phyloP scores from a whole-genome alignment of 164 flowering plant genomes.

The Berberis vulgaris region DNA sequence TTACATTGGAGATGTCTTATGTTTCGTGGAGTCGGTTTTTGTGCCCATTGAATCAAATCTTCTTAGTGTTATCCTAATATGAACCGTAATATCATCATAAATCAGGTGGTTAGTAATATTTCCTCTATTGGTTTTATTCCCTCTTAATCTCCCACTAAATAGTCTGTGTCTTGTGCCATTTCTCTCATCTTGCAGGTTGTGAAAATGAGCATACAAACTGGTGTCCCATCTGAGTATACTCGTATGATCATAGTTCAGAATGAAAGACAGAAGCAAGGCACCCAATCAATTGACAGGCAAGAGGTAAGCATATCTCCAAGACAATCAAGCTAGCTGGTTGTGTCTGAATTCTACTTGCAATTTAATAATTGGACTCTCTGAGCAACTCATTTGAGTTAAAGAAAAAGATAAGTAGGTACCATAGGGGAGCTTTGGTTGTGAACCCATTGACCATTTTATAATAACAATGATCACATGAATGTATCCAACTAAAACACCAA shows the following conservation, averaged over 20 bases:
- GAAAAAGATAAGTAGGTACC: too few species aligned
- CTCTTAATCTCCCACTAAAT: neutral
- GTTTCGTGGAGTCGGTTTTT: too few species aligned
- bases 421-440: too few species aligned
- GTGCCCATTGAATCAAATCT: too few species aligned
- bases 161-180: neutral
- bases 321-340: neutral
- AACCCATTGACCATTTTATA: too few species aligned
- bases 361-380: neutral
- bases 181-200: conserved; percentile 35
- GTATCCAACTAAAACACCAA: too few species aligned
- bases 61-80: too few species aligned
- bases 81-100: too few species aligned
- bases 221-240: conserved; percentile 61
- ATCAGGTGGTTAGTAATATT: neutral
- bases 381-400: too few species aligned
- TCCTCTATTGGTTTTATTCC: neutral
- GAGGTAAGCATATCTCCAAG: conserved; percentile 2
- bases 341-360: neutral
- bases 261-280: conserved; percentile 19
- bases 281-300: conserved; percentile 14
- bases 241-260: conserved; percentile 48
- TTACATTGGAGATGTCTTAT: too few species aligned
- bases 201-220: conserved; percentile 50
- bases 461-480: too few species aligned